phyloP scores from a whole-genome alignment of 805 yeast species.

The Candida ulmi region DNA sequence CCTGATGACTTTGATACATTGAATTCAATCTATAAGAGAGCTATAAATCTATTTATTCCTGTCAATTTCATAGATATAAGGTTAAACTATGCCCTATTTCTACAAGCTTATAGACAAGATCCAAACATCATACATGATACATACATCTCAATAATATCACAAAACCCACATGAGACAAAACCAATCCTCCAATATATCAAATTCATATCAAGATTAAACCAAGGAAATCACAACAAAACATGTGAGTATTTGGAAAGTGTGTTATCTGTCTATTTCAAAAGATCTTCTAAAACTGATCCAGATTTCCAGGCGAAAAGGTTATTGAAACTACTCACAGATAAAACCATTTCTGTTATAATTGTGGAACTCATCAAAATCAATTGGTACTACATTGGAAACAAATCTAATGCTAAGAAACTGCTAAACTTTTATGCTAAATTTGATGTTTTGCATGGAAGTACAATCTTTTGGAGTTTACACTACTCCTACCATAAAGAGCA shows the following conservation, averaged over 20 bases:
- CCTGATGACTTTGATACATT: slow-evolving; percentile 27
- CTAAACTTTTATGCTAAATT: slow-evolving; percentile 23
- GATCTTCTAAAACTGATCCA: slow-evolving; percentile 4
- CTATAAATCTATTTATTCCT: slow-evolving; percentile 36
- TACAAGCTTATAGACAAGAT: slow-evolving; percentile 10
- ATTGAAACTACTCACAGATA: slow-evolving; percentile 32
- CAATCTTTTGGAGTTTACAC: slow-evolving; percentile 48
- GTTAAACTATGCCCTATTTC: slow-evolving; percentile 19
- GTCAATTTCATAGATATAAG: slow-evolving; percentile 9
- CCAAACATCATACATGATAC: slow-evolving; percentile 14
- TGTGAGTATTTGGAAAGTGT: slow-evolving; percentile 20
- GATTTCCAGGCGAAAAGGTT: slow-evolving; percentile 21
- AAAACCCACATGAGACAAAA: slow-evolving; percentile 9
- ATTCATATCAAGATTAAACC: slow-evolving; percentile 14
- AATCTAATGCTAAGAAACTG: slow-evolving; percentile 26
- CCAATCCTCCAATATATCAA: slow-evolving; percentile 18
- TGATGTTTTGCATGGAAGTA: slow-evolving; percentile 1
- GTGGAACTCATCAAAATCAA: slow-evolving; percentile 27
- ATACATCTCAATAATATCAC: slow-evolving; percentile 12
- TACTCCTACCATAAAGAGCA: slow-evolving; percentile 46
- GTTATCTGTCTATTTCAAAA: slow-evolving; percentile 16
- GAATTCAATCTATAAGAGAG: slow-evolving; percentile 45
- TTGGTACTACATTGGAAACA: slow-evolving; percentile 25
- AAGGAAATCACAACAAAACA: slow-evolving; percentile 17
- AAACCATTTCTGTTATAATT: slow-evolving; percentile 33